Evolutionary conservation across 148 eudicot species (phyloP), one percentile per base, ranked within the genome.

Genomic region (Euryodendron excelsum): DNA sequence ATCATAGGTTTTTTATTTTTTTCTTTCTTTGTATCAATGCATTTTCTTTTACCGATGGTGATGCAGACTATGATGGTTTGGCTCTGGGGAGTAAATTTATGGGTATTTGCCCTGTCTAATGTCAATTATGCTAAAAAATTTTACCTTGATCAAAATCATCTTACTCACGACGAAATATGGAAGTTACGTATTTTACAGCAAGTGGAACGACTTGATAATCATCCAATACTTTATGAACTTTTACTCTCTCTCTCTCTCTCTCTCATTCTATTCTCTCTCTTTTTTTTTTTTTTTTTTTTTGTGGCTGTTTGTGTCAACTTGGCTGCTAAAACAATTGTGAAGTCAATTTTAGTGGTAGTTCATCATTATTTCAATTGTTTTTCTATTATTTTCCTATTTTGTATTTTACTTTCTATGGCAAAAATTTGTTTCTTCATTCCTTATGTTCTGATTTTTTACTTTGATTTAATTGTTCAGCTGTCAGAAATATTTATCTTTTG

Each of bases 51-150:
- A 70, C n/a, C 18, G 56, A 20, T 60, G 70, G 23, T 52, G 28
- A 53, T 88, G 89, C 96, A 96, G 99, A 90, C 99, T 72, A 82
- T 92, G 86, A 87, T 88, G 89, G 87, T 94, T 79, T 94, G 98
- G 98, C 85, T 94, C 63, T 94, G 97, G 98, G 98, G 98, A 48
- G 81, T 88, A 76, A 90, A 91, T 83, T 82, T 96, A 87, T 96
- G 99, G 99, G 91, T 93, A 60, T 93, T 96, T 84, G 85, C 91
- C 39, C 91, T 87, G 80, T 80, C 93, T 81, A 90, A 78, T 73
- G 88, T 92, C 74, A 90, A 81, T 81, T 96, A 96, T 87, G 85
- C 97, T 15, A 96, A 90, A 83, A 86, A 92, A 25, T 96, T 96
- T 89, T 98, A 96, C 80, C 86, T 93, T 69, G 99, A 96, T 84